Conservation (phyloP, 2,329 filamentous ascomycete genomes). For the Trichoderma hamatum region DNA sequence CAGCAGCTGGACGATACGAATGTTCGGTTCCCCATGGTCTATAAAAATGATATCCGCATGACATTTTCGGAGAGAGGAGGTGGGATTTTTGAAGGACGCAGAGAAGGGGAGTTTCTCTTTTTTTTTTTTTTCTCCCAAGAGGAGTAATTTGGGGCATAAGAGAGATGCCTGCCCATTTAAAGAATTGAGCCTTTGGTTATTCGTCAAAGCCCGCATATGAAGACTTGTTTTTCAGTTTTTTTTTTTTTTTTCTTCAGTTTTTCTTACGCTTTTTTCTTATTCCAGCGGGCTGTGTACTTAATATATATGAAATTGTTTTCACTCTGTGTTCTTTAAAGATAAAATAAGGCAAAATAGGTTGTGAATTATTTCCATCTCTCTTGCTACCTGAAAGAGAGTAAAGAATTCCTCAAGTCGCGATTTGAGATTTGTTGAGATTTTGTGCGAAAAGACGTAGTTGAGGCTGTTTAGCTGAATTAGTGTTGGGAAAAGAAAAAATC, state of each 20-base stretch:
- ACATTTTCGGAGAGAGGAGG: neutral
- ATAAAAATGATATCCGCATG: slow-evolving; percentile 21
- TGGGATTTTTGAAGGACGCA: neutral
- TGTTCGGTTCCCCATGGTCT: slow-evolving; percentile 5
- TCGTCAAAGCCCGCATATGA: slow-evolving; percentile 15
- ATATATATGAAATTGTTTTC: slow-evolving; percentile 17
- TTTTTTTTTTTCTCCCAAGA: neutral
- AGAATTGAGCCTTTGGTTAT: slow-evolving; percentile 14
- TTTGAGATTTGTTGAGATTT: neutral
- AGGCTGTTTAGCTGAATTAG: neutral
- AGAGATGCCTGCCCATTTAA: slow-evolving; percentile 9
- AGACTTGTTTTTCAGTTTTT: neutral
- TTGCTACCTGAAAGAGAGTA: neutral
- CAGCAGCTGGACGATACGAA: slow-evolving; percentile 16
- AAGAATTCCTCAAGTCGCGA: neutral
- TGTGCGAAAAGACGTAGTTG: neutral
- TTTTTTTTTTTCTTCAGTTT: neutral
- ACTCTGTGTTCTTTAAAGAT: neutral
- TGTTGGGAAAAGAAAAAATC: neutral
- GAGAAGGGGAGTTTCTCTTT: neutral
- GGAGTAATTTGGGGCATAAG: slow-evolving; percentile 1
- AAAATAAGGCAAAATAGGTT: neutral
- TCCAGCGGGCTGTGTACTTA: slow-evolving; percentile 24
- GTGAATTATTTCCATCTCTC: neutral
- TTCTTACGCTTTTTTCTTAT: neutral